A percentile compares a stretch with the other conserved stretches of the same genome.
Evolutionary conservation across 768 basidiomycete genomes (phyloP).

Genomic region (Albatrellus ellisii): DNA sequence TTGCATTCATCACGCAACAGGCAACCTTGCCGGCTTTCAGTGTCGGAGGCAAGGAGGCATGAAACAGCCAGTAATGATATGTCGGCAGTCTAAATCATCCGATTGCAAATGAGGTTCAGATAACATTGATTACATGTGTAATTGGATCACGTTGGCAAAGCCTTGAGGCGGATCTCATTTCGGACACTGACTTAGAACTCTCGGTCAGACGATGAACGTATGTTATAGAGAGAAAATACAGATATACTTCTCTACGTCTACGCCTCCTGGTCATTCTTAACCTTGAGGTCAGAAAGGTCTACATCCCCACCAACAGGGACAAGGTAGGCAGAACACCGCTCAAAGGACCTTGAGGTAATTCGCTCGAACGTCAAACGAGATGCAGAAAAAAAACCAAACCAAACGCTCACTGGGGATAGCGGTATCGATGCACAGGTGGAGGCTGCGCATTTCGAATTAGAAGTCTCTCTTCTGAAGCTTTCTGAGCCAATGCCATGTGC

Average conservation of each 20-base stretch:
- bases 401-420: conserved; percentile 52
- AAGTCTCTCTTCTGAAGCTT: conserved; percentile 29
- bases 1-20: no score
- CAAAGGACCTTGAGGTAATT: conserved; percentile 4
- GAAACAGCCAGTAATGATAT: no score
- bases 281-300: conserved; percentile 9
- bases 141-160: no score
- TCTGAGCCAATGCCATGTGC: conserved; percentile 35
- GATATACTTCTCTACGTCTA: conserved; percentile 3
- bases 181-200: no score
- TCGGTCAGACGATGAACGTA: no score
- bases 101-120: no score
- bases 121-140: no score
- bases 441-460: conserved; percentile 31
- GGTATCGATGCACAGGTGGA: conserved; percentile 41
- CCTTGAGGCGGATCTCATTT: no score
- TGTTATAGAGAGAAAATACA: no score
- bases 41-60: no score
- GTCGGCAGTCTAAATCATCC: no score
- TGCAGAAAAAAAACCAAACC: not conserved
- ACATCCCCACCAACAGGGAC: conserved; percentile 12
- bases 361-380: not conserved
- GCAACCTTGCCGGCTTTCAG: no score
- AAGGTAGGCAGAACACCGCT: conserved; percentile 7
- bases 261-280: conserved; percentile 8